These are phyloP conservation scores for Nannochloropsis salina DNA, from an alignment of 108 stramenopile genomes.

Conservation along the genomic window DNA sequence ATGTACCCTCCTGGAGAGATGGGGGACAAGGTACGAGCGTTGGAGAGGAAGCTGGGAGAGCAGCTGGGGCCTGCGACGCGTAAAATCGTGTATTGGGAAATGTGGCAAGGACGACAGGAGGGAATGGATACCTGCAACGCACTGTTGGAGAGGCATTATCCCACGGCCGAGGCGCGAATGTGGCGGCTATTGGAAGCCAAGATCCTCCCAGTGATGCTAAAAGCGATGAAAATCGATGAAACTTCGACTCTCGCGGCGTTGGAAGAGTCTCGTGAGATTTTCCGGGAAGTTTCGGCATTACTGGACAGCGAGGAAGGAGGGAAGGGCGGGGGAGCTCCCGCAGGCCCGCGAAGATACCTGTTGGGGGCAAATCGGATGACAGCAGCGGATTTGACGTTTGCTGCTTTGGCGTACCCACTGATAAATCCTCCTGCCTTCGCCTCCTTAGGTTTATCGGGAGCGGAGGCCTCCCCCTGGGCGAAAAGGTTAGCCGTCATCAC, in stretches of 20 bases:
- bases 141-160: not conserved
- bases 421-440: not conserved
- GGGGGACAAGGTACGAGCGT: not conserved
- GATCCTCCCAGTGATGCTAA: not conserved
- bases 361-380: not conserved
- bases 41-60: not conserved
- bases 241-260: not conserved
- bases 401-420: not conserved
- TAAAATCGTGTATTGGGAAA: not conserved
- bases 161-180: not conserved
- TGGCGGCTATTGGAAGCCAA: not conserved
- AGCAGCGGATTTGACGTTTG: conserved; percentile 4
- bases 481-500: not conserved
- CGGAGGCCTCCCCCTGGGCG: not conserved
- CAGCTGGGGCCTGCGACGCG: not conserved
- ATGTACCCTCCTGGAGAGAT: not conserved
- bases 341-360: not conserved
- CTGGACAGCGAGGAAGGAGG: not conserved
- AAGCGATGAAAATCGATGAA: not conserved
- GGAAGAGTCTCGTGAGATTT: not conserved
- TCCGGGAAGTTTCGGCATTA: not conserved
- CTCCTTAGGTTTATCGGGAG: not conserved
- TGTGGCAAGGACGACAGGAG: not conserved
- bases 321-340: not conserved
- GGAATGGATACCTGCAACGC: not conserved